Evolutionary conservation across 2,329 filamentous ascomycete species (phyloP).

Genomic region (Furcasterigmium sp.): DNA sequence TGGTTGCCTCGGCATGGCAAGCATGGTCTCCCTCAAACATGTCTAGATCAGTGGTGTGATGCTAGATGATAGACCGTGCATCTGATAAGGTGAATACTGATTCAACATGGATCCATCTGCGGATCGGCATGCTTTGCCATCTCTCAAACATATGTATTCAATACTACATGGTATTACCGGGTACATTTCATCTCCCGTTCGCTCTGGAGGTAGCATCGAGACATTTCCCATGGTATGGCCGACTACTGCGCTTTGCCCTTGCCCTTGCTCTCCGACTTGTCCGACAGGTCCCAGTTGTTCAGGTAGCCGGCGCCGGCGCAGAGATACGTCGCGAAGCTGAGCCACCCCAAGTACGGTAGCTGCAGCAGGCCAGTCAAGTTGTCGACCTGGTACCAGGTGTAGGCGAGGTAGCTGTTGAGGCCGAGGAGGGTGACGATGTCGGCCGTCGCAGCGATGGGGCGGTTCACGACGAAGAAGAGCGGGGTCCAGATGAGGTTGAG

Average conservation of each 20-base stretch:
- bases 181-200: slow-evolving; percentile 13
- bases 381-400: slow-evolving; percentile 73
- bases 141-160: no score
- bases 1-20: no score
- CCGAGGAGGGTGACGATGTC: slow-evolving; percentile 72
- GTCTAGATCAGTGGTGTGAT: no score
- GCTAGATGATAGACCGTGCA: no score
- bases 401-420: slow-evolving; percentile 67
- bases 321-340: slow-evolving; percentile 83
- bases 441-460: slow-evolving; percentile 66
- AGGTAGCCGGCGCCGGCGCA: slow-evolving; percentile 63
- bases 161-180: no score
- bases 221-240: no score
- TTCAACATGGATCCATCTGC: no score
- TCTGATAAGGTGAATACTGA: no score
- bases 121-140: no score
- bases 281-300: slow-evolving; percentile 60
- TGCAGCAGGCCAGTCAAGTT: slow-evolving; percentile 66
- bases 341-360: slow-evolving; percentile 79
- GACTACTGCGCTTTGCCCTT: slow-evolving; percentile 13
- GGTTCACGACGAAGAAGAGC: slow-evolving; percentile 77
- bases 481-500: slow-evolving; percentile 90
- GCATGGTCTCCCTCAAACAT: no score
- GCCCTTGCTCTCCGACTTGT: slow-evolving; percentile 18
- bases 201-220: no score